Conservation (phyloP, 257 asterid species). For the Thymus mandschuricus region DNA sequence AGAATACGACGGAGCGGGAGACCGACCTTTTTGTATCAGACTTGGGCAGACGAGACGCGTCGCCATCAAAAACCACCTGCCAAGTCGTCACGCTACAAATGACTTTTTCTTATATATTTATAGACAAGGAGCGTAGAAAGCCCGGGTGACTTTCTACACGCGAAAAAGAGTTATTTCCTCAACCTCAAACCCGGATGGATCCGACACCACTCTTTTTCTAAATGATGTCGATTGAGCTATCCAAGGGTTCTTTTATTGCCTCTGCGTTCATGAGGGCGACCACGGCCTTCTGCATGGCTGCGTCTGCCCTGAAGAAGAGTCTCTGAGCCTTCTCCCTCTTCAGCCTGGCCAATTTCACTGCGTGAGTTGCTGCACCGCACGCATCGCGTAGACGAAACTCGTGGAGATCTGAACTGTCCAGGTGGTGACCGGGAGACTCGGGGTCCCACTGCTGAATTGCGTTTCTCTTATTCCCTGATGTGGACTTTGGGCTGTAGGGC, state of each 20-base stretch:
- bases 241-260: slow-evolving; percentile 62
- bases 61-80: slow-evolving; percentile 38
- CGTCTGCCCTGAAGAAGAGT: slow-evolving; percentile 68
- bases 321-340: slow-evolving; percentile 84
- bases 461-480: slow-evolving; percentile 44
- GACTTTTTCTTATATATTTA: slow-evolving; percentile 23
- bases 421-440: slow-evolving; percentile 53
- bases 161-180: slow-evolving; percentile 23
- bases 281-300: slow-evolving; percentile 82
- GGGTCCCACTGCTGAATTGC: slow-evolving; percentile 65
- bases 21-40: slow-evolving; percentile 30
- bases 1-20: slow-evolving; percentile 30
- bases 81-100: slow-evolving; percentile 42
- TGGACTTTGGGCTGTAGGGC: slow-evolving; percentile 49
- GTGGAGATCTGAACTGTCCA: slow-evolving; percentile 51
- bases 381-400: slow-evolving; percentile 80
- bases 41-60: slow-evolving; percentile 38
- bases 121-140: slow-evolving; percentile 27
- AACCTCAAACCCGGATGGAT: not conserved
- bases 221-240: slow-evolving; percentile 35
- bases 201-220: slow-evolving; percentile 27
- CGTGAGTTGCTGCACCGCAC: slow-evolving; percentile 63
- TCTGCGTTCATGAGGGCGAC: slow-evolving; percentile 80
- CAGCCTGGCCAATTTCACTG: slow-evolving; percentile 65
- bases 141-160: slow-evolving; percentile 6